Base-by-base conservation (phyloP, 371 early-diverging fungal genomes). In the Mortierella sp. region DNA sequence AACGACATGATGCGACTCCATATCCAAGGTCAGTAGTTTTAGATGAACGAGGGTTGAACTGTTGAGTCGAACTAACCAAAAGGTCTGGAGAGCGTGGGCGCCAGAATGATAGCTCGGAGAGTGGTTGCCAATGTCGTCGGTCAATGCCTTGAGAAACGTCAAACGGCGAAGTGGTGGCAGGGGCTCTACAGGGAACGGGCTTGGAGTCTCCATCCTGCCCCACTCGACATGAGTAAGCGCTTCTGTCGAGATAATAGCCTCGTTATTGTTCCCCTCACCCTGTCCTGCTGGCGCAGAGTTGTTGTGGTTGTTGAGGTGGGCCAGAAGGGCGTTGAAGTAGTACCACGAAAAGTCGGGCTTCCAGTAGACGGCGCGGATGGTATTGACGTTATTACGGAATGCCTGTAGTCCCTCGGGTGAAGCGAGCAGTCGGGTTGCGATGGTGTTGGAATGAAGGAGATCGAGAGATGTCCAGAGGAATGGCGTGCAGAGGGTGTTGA, bases 41-140 rank as follows among this genome's bases (percentile, higher is more conserved):
- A 63, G 34, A 63, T 63, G 63, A 31, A 63, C 39, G 34, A 63
- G 63, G 11, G 63, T 63, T 34, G 63, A 39, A 19, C 63, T 63
- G 63, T 63, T 63, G 34, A 63, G 37, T 4, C 63, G n/a, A 34
- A 63, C 34, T 3, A 63, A 16, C 63, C 63, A 63, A 39, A 63
- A 63, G 19, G 63, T 63, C 34, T 63, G 63, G 22, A 34, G 63
- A 3, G 29, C 34, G 7, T 63, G 63, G 14, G 63, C 34, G 2
- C 10, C 24, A 13, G n/a, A 10, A 11, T 10, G 52, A 52, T 26
- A 52, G 11, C 13, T 26, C 24, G 29, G n/a, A 24, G 52, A 26
- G 11, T 24, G 52, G 11, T 52, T n/a, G 29, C n/a, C n/a, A n/a
- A n/a, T n/a, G 7, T 52, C 11, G 26, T 52, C 52, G 4, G 13